These are phyloP conservation scores for Pelargonium fulgidum DNA, from an alignment of 441 rosid genomes.

Conservation along the genomic window DNA sequence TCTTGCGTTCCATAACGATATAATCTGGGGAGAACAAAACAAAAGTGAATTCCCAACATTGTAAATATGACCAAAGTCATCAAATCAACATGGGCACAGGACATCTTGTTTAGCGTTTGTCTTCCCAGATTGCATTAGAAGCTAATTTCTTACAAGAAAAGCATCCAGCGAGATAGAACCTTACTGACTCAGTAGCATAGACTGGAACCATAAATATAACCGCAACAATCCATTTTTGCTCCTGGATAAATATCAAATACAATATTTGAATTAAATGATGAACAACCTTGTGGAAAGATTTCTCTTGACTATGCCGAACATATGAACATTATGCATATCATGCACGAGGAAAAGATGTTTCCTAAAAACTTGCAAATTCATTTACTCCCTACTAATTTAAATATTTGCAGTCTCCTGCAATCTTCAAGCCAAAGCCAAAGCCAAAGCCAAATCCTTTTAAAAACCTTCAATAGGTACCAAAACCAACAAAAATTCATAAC, in stretches of 20 bases:
- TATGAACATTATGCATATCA: conserved; percentile 3
- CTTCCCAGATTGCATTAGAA: background rate
- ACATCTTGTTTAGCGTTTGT: background rate
- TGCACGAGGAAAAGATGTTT: background rate
- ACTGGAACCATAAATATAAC: conserved; percentile 84
- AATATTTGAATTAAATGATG: background rate
- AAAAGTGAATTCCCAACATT: background rate
- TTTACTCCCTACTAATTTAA: background rate
- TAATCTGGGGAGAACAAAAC: conserved; percentile 31
- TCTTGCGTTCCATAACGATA: conserved; percentile 56
- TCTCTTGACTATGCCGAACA: background rate
- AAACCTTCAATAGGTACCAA: background rate
- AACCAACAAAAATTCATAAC: background rate
- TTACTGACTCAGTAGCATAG: conserved; percentile 79
- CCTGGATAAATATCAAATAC: conserved; percentile 34
- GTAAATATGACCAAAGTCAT: background rate
- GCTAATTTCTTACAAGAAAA: background rate
- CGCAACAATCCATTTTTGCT: conserved; percentile 83
- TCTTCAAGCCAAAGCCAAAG: background rate
- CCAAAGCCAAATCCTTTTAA: background rate
- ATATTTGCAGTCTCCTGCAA: background rate
- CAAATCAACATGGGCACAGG: background rate
- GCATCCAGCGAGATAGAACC: conserved; percentile 20
- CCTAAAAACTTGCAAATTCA: background rate
- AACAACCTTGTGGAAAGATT: background rate